Percentiles rank a stretch among this genome's conserved stretches.
Evolutionary conservation across 2,329 filamentous ascomycete species (phyloP).

Genomic region (Phoma sp.): DNA sequence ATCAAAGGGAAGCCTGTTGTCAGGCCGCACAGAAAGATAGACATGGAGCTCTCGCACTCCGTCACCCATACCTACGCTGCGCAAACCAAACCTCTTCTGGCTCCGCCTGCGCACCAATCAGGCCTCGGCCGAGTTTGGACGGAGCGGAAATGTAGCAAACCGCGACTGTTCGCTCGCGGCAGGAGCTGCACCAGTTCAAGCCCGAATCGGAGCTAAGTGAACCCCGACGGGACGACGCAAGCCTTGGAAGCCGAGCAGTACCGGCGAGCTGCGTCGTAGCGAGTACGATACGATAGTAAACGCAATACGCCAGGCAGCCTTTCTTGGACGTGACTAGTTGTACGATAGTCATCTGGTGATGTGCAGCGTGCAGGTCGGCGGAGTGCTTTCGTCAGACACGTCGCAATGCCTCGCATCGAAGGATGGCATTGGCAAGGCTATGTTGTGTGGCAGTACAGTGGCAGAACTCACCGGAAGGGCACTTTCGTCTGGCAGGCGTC

Average conservation of each 20-base stretch:
- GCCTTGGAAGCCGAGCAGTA: slow-evolving; percentile 9
- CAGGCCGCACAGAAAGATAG: not conserved
- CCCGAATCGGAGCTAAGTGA: slow-evolving; percentile 12
- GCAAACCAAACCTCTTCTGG: not conserved
- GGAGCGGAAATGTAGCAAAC: slow-evolving; percentile 22
- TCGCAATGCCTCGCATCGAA: slow-evolving; percentile 16
- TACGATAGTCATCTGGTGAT: slow-evolving; percentile 2
- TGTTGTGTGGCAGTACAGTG: slow-evolving; percentile 5
- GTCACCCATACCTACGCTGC: slow-evolving; percentile 14
- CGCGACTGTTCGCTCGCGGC: slow-evolving; percentile 10
- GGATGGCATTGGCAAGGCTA: slow-evolving; percentile 5
- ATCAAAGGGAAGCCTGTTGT: slow-evolving; percentile 9
- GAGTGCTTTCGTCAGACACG: slow-evolving; percentile 14
- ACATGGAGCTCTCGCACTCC: slow-evolving; percentile 16
- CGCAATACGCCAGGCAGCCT: slow-evolving; percentile 12
- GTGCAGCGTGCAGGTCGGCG: slow-evolving; percentile 16
- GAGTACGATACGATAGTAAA: slow-evolving; percentile 6
- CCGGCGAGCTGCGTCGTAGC: slow-evolving; percentile 14
- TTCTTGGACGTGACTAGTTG: slow-evolving; percentile 6
- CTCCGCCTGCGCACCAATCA: slow-evolving; percentile 7
- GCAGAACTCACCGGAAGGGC: slow-evolving; percentile 19
- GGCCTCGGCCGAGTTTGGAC: slow-evolving; percentile 28
- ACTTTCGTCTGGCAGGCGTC: slow-evolving; percentile 20
- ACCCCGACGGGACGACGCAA: slow-evolving; percentile 13
- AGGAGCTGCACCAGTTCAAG: slow-evolving; percentile 2